Conservation (phyloP, 352 stramenopile species). For the Phytophthora foliorum region DNA sequence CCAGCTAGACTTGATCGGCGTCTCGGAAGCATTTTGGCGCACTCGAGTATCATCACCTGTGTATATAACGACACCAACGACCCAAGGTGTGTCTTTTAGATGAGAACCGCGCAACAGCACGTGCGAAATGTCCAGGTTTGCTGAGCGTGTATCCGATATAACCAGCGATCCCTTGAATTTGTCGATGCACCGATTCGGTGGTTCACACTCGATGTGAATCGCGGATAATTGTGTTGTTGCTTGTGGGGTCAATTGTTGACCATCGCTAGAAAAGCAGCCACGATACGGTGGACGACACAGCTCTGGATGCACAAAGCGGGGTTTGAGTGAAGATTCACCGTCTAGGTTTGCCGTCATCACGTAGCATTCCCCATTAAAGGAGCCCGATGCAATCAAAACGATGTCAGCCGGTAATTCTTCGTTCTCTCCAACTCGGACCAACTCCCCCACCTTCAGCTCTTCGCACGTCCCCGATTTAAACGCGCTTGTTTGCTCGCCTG, state of each 20-base stretch:
- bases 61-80: slow-evolving; percentile 86
- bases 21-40: slow-evolving; percentile 80
- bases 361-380: slow-evolving; percentile 72
- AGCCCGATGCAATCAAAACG: slow-evolving; percentile 65
- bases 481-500: slow-evolving; percentile 13
- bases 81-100: slow-evolving; percentile 77
- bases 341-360: slow-evolving; percentile 91
- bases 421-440: slow-evolving; percentile 82
- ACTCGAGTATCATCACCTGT: slow-evolving; percentile 91
- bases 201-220: slow-evolving; percentile 51
- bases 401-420: slow-evolving; percentile 82
- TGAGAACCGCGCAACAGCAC: slow-evolving; percentile 77
- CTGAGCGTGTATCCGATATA: slow-evolving; percentile 20
- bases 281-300: slow-evolving; percentile 36
- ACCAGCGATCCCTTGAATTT: slow-evolving; percentile 83
- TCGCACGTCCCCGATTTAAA: slow-evolving; percentile 46
- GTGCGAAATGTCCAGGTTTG: slow-evolving; percentile 72
- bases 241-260: slow-evolving; percentile 25
- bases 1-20: slow-evolving; percentile 78
- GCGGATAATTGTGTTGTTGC: slow-evolving; percentile 17
- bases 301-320: slow-evolving; percentile 61
- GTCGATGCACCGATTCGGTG: slow-evolving; percentile 74
- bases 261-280: slow-evolving; percentile 37
- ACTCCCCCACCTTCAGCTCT: slow-evolving; percentile 78
- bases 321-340: slow-evolving; percentile 91